Conservation (phyloP, 163 green algal species). For the Chloromonas sp. region DNA sequence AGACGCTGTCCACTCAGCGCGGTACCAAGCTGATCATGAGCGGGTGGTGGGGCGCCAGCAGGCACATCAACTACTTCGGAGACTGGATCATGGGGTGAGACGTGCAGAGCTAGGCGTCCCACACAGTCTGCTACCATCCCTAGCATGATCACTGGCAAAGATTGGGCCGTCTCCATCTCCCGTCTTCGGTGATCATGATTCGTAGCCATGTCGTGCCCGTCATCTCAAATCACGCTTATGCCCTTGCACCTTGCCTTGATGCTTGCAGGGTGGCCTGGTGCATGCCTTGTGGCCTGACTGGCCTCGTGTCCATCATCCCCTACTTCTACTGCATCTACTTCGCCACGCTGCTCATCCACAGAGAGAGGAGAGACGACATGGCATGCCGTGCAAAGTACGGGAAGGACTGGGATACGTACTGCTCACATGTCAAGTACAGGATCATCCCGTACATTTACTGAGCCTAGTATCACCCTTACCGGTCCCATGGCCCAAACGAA, state of each 20-base stretch:
- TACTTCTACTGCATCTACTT: constrained; percentile 97
- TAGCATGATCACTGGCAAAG: no score
- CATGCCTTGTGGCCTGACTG: constrained; percentile 55
- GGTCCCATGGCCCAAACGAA: no score
- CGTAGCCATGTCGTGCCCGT: no score
- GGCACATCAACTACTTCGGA: constrained; percentile 98
- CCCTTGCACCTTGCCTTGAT: no score
- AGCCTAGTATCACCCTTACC: neutral
- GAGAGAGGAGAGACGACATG: constrained; percentile 75
- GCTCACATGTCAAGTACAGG: constrained; percentile 68
- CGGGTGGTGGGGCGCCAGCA: constrained; percentile 87
- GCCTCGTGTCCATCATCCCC: constrained; percentile 66
- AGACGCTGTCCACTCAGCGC: constrained; percentile 70
- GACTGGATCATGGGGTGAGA: constrained; percentile 92
- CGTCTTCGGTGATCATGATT: no score
- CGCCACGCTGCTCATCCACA: constrained; percentile 71
- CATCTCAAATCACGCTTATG: no score
- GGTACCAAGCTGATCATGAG: constrained; percentile 80
- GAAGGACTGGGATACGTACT: constrained; percentile 92
- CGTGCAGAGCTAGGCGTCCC: neutral
- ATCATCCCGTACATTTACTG: constrained; percentile 90
- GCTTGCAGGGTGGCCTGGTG: constrained; percentile 54
- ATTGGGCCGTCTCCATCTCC: no score
- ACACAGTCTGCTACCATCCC: no score
- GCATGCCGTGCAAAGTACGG: constrained; percentile 84